These are phyloP conservation scores for Spergularia bocconei DNA, from an alignment of 148 eudicot species.

Conservation along the genomic window DNA sequence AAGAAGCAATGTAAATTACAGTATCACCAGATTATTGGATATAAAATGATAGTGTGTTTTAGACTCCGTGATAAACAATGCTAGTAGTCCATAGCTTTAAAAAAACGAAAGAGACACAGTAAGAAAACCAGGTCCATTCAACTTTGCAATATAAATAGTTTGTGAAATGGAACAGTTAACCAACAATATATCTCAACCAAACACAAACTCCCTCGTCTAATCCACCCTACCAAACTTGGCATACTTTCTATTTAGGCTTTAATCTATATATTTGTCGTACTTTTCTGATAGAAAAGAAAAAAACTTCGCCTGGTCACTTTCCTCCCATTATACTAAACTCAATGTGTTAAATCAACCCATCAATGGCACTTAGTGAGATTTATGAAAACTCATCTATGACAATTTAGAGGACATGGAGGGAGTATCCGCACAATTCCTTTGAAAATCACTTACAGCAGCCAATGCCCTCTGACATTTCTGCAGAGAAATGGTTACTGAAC, in stretches of 20 bases:
- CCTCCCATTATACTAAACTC: not conserved
- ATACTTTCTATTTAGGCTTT: not conserved
- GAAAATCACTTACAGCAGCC: not conserved
- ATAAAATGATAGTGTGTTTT: not conserved
- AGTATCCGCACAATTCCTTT: not conserved
- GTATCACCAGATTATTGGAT: not conserved
- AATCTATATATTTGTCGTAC: not conserved
- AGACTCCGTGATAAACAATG: too few species aligned
- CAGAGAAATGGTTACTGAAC: not conserved
- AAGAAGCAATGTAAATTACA: not conserved
- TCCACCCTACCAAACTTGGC: not conserved
- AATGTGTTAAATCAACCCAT: not conserved
- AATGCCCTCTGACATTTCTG: not conserved
- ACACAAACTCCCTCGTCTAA: not conserved
- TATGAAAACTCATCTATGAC: not conserved
- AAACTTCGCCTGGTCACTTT: not conserved
- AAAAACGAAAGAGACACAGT: not conserved
- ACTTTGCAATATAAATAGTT: not conserved
- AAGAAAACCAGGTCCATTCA: slow-evolving; percentile 4
- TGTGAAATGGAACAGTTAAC: not conserved
- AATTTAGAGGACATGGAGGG: not conserved
- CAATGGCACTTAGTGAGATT: not conserved
- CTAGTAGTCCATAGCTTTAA: too few species aligned
- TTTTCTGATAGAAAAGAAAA: not conserved
- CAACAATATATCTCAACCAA: not conserved